Percentiles rank a stretch among this genome's conserved stretches.
phyloP scores from a whole-genome alignment of 31 red algal species.

The Odonthalia washingtoniensis region DNA sequence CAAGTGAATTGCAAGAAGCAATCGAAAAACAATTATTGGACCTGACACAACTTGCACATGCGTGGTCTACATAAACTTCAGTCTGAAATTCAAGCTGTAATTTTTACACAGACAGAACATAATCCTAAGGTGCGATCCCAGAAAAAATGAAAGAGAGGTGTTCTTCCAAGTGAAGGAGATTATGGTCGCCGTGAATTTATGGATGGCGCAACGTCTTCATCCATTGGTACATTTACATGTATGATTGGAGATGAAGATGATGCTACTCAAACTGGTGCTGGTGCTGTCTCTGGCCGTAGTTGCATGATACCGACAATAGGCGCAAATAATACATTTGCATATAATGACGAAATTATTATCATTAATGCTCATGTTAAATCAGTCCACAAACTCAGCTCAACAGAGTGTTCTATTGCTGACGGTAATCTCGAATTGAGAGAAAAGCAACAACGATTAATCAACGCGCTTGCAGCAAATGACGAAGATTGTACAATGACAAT shows the following conservation, averaged over 20 bases:
- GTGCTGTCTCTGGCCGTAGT: constrained; percentile 51
- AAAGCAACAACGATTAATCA: constrained; percentile 53
- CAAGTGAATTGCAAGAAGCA: constrained; percentile 43
- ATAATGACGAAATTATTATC: constrained; percentile 66
- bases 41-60: constrained; percentile 27
- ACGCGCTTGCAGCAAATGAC: constrained; percentile 3
- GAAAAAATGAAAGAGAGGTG: constrained; percentile 43
- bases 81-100: constrained; percentile 68
- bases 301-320: constrained; percentile 53
- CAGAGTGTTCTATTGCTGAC: constrained; percentile 45
- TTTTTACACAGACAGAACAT: constrained; percentile 62
- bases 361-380: constrained; percentile 68
- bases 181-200: constrained; percentile 46
- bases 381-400: constrained; percentile 52
- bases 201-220: constrained; percentile 61
- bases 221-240: constrained; percentile 19
- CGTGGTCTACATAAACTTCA: constrained; percentile 41
- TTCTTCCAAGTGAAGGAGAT: constrained; percentile 53
- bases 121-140: constrained; percentile 55
- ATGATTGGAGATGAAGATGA: neutral
- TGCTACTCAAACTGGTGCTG: no score
- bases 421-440: constrained; percentile 59
- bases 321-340: constrained; percentile 46
- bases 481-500: neutral
- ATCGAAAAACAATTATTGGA: constrained; percentile 37